phyloP scores from a whole-genome alignment of 1,139 yeast genomes.

The Geotrichum cucujoidarum region DNA sequence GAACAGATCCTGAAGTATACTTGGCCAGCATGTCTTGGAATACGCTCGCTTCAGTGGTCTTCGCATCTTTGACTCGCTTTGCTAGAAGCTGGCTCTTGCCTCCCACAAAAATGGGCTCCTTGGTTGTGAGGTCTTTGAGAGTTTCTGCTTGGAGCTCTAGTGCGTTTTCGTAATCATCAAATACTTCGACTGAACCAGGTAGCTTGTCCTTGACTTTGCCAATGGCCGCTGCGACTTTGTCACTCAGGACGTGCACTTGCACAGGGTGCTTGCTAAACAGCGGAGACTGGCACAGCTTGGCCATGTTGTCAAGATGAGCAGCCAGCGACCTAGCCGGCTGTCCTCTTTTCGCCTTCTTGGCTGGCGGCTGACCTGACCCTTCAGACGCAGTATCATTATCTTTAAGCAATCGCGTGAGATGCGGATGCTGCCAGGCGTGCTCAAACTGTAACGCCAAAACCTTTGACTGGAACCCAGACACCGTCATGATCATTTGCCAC shows the following conservation, averaged over 20 bases:
- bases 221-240: neutral
- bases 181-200: neutral
- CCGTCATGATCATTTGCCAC: slow-evolving; percentile 62
- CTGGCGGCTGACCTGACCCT: neutral
- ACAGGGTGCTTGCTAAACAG: slow-evolving; percentile 9
- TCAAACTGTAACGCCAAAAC: slow-evolving; percentile 64
- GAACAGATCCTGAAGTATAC: neutral
- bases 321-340: neutral
- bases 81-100: slow-evolving; percentile 5
- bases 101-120: slow-evolving; percentile 1
- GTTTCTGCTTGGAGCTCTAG: neutral
- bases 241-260: slow-evolving; percentile 8
- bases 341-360: neutral
- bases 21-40: slow-evolving; percentile 1
- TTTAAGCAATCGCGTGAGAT: slow-evolving; percentile 49
- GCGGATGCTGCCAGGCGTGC: slow-evolving; percentile 75
- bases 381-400: neutral
- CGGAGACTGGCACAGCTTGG: neutral
- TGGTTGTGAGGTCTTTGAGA: neutral
- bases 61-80: neutral
- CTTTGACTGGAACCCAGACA: slow-evolving; percentile 69
- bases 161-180: slow-evolving; percentile 5
- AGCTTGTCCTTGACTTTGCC: neutral
- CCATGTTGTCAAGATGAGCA: slow-evolving; percentile 4
- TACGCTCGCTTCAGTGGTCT: neutral